Evolutionary conservation across 2,329 filamentous ascomycete genomes (phyloP), one percentile per base, ranked within the genome.

Genomic region (Plectosphaerella cucumerina): DNA sequence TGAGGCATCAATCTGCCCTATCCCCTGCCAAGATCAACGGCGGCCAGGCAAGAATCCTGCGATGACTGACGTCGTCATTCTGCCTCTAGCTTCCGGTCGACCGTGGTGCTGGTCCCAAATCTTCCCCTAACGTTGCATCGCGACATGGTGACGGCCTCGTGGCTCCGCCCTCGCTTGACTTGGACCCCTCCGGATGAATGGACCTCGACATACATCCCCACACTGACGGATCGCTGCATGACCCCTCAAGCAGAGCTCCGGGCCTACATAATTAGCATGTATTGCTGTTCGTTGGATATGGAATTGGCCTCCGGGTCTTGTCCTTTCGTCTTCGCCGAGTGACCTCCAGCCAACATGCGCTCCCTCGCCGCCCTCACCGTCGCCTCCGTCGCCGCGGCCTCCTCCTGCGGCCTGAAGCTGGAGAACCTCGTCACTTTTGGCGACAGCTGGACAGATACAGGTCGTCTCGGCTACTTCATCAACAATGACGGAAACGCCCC

Each of bases 391-490:
- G 56, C 37, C 21, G 48, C 55, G 35, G 58, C 58, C 10, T 50
- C 50, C 9, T 47, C 54, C 6, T 54, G 52, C 21, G 59, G 62
- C 39, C 55, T 75, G 39, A 70, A 73, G 35, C 83, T 89, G 62
- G 75, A 81, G 23, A 85, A 81, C 47, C 64, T 90, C 35, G 78
- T 90, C 37, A 77, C 83, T 0, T 90, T 91, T 62, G 87, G 87
- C 12, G 86, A 90, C 65, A 89, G 85, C 66, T 91, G 87, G 61
- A 89, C 86, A 1, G 89, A 92, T 61, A 85, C 90, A 59, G 81
- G 78, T 12, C 80, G 88, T 10, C 64, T 89, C 10, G 61, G 62
- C 10, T 90, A 89, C 62, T 86, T 91, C 61, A 68, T 71, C 51
- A 67, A 60, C 33, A 71, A 86, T 57, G 73, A 82, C 58, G 82